phyloP scores from a whole-genome alignment of 192 early-diverging fungal species.

The Coemansia sp. region DNA sequence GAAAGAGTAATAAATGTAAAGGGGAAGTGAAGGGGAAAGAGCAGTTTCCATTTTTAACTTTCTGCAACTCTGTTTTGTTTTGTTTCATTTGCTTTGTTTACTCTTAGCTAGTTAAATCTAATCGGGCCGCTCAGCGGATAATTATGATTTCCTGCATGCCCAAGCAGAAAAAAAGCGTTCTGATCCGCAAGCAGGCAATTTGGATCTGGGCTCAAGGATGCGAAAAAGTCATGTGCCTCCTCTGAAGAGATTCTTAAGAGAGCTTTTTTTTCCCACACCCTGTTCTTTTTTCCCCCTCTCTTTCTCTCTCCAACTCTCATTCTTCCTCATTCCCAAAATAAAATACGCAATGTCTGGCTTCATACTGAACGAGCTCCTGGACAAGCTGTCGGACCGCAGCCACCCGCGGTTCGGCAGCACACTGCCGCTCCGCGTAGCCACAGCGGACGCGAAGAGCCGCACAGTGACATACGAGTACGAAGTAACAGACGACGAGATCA shows the following conservation, averaged over 20 bases:
- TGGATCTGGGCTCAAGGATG: background rate
- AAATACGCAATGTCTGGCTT: conserved; percentile 26
- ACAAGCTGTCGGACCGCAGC: conserved; percentile 23
- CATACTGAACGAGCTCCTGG: conserved; percentile 33
- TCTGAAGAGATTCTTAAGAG: background rate
- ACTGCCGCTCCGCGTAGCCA: conserved; percentile 17
- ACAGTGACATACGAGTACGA: conserved; percentile 27
- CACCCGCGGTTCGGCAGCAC: conserved; percentile 25
- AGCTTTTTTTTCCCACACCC: background rate
- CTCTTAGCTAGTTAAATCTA: no score
- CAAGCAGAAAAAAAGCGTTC: no score
- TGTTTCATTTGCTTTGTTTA: no score
- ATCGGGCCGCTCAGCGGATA: no score
- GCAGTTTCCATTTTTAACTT: no score
- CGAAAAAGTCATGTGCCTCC: background rate
- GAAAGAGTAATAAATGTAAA: background rate
- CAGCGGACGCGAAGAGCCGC: conserved; percentile 18
- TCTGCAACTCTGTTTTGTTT: no score
- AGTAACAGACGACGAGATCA: conserved; percentile 33
- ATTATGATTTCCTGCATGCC: no score
- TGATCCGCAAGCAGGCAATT: no score
- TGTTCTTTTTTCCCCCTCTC: background rate
- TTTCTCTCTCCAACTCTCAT: background rate
- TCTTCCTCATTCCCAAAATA: background rate
- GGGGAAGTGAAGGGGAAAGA: no score